Percentiles rank a stretch among this genome's conserved stretches.
Evolutionary conservation across 306 rosid species (phyloP).

Genomic region (Pterocarpus macrocarpus): DNA sequence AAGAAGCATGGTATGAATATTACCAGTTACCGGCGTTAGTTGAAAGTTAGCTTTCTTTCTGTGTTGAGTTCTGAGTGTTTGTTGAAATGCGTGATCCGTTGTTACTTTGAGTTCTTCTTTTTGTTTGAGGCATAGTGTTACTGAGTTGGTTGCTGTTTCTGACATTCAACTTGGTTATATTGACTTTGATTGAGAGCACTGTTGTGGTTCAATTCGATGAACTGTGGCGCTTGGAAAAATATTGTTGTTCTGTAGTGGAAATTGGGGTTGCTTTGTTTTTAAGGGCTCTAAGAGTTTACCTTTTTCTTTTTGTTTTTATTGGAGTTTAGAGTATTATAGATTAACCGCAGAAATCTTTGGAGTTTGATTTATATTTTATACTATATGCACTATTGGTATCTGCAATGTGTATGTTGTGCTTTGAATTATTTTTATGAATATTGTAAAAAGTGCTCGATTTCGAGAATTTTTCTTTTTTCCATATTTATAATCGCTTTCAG

Average conservation of each 20-base stretch:
- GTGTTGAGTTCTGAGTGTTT: conserved; percentile 27
- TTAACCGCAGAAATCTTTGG: conserved; percentile 16
- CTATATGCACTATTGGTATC: neutral
- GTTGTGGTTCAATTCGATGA: conserved; percentile 28
- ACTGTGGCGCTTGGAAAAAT: neutral
- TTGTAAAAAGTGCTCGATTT: neutral
- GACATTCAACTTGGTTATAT: neutral
- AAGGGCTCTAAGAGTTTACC: conserved; percentile 10
- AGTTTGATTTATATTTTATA: neutral
- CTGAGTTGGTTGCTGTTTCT: conserved; percentile 14
- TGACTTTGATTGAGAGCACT: conserved; percentile 34
- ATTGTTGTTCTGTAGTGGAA: neutral
- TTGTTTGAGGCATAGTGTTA: neutral
- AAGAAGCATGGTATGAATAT: conserved; percentile 74
- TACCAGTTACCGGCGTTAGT: conserved; percentile 20
- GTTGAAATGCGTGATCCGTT: conserved; percentile 38
- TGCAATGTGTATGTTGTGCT: neutral
- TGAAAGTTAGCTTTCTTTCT: neutral
- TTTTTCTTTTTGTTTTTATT: neutral
- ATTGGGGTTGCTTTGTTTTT: conserved; percentile 4
- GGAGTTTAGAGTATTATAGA: neutral
- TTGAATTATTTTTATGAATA: conserved; percentile 11
- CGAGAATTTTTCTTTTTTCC: neutral
- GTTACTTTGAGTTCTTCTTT: neutral
- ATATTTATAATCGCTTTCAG: neutral